Evolutionary conservation across 768 basidiomycete species (phyloP).

Genomic region (Tubosaeta sp.): DNA sequence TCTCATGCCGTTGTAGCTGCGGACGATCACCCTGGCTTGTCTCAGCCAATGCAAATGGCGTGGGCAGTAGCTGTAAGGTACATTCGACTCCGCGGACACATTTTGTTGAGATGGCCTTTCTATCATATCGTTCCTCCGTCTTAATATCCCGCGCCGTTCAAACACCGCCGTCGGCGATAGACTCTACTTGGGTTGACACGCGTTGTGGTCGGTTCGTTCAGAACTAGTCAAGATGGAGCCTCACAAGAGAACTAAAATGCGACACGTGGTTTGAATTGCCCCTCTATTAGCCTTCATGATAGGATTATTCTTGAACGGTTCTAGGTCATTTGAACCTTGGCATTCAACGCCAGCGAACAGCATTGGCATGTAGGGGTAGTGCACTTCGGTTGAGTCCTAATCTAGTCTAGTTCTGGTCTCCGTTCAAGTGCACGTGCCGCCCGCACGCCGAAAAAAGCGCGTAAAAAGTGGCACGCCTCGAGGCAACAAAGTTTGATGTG

Average conservation of each 20-base stretch:
- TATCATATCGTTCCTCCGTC: conserved; percentile 24
- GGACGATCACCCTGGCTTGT: not conserved
- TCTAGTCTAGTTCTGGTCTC: not conserved
- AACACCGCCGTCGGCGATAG: conserved; percentile 10
- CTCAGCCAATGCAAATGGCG: not conserved
- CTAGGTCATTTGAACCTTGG: not conserved
- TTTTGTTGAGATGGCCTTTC: conserved; percentile 10
- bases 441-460: conserved; percentile 6
- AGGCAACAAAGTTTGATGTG: conserved; percentile 29
- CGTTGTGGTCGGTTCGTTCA: not conserved
- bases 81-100: conserved; percentile 22
- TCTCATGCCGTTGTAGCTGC: not conserved
- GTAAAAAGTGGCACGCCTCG: conserved; percentile 20
- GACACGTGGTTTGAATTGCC: not conserved
- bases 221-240: not conserved
- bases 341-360: conserved; percentile 19
- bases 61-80: not conserved
- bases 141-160: conserved; percentile 20
- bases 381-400: not conserved
- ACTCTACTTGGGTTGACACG: not conserved
- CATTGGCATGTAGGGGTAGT: not conserved
- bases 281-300: not conserved
- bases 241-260: not conserved
- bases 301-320: not conserved
- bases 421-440: conserved; percentile 15